These are phyloP conservation scores for Chaetomiaceae sp. DNA, from an alignment of 2,329 filamentous ascomycete species.

Conservation along the genomic window DNA sequence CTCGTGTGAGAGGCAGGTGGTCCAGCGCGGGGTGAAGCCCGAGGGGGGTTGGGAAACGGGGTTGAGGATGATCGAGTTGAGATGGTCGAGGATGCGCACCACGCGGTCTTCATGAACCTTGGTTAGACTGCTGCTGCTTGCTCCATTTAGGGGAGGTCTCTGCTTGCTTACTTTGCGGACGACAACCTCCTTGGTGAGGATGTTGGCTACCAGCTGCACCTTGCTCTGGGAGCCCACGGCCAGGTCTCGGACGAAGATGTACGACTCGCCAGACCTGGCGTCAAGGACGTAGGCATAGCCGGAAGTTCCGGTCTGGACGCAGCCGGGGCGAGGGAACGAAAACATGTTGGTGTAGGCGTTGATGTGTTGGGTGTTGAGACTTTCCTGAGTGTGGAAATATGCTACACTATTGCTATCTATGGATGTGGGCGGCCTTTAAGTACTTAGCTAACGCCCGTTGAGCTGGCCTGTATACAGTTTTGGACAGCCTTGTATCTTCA, in stretches of 20 bases:
- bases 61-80: not conserved
- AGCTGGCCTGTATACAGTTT: too few species aligned
- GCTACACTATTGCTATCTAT: too few species aligned
- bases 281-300: slow-evolving; percentile 5
- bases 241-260: slow-evolving; percentile 5
- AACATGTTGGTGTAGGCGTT: slow-evolving; percentile 1
- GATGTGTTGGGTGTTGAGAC: not conserved
- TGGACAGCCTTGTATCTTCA: too few species aligned
- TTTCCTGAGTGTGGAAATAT: too few species aligned
- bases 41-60: not conserved
- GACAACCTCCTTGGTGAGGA: slow-evolving; percentile 2
- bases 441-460: too few species aligned
- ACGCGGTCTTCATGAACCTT: not conserved
- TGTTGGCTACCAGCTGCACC: slow-evolving; percentile 12
- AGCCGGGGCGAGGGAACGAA: not conserved
- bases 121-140: not conserved
- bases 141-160: not conserved
- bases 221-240: not conserved
- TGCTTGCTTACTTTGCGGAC: slow-evolving; percentile 13
- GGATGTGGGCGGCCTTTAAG: too few species aligned
- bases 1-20: not conserved
- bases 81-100: not conserved
- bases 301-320: not conserved
- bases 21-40: not conserved
- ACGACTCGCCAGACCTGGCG: not conserved